Evolutionary conservation across 1,139 yeast species (phyloP), one percentile per base, ranked within the genome.

Genomic region (Pneumocystis canis): DNA sequence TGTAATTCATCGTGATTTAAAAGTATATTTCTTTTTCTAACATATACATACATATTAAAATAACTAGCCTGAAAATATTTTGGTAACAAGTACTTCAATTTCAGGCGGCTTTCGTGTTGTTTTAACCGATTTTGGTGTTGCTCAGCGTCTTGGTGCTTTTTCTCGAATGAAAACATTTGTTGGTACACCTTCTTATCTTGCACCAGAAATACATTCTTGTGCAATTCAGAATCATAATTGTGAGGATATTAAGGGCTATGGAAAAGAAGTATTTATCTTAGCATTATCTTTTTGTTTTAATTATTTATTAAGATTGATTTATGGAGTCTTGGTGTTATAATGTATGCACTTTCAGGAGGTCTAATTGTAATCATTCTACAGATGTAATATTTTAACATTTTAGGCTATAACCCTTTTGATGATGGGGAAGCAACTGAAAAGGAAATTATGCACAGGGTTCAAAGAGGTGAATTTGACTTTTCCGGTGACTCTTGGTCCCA

Each of bases 61-160:
- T 65, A 66, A 69, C 64, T 72, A 76, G 70, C 73, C 83, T 53
- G 88, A 84, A 67, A 84, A 84, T 67, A 77, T 84, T 9, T 71
- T 84, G 35, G 71, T 83, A 60, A 77, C 76, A 39, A 71, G 79
- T 0, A 85, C 86, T 0, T 74, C 77, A 25, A 81, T 82, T 0
- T 79, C 78, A 60, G 28, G 31, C 11, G 54, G 65, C 14, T 73
- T 85, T 0, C 76, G 78, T 65, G 72, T 84, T 16, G 78, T 81
- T 1, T 69, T 84, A 20, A 85, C 86, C 14, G 89, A 84, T 73
- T 84, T 84, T 73, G 89, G 89, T 0, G 80, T 82, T 63, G 87
- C 89, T 0, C 80, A 80, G 68, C 71, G 71, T 25, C 65, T 73
- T 16, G 69, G 74, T 3, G 70, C 73, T 5, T 67, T 68, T 18